phyloP scores from a whole-genome alignment of 345 rosid species.

The Arabis hirsuta region DNA sequence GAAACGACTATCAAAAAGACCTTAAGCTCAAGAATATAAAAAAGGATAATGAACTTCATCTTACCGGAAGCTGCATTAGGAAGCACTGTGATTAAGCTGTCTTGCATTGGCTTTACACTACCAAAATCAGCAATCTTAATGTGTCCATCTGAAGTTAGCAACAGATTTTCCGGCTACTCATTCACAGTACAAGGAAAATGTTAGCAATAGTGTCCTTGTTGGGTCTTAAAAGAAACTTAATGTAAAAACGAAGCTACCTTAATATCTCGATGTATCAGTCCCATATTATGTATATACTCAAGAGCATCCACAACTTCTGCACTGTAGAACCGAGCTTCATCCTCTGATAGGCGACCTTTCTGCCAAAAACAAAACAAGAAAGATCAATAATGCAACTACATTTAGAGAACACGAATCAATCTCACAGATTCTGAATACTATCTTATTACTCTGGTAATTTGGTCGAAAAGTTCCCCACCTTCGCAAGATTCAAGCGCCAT shows the following conservation, averaged over 20 bases:
- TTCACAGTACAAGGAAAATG: conserved; percentile 33
- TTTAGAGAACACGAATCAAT: conserved; percentile 1
- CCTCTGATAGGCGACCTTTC: conserved; percentile 84
- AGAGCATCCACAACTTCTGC: conserved; percentile 97
- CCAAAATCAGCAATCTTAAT: conserved; percentile 98
- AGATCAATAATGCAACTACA: conserved; percentile 15
- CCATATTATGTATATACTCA: conserved; percentile 89
- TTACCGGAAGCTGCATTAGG: conserved; percentile 95
- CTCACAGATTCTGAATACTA: conserved; percentile 6
- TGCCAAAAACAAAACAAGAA: conserved; percentile 35
- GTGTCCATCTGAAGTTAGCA: conserved; percentile 80
- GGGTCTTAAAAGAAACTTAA: conserved; percentile 18
- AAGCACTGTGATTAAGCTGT: conserved; percentile 83
- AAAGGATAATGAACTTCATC: not conserved
- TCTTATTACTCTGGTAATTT: conserved; percentile 96
- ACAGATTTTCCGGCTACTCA: conserved; percentile 94
- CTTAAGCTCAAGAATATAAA: conserved; percentile 12
- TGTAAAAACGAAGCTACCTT: conserved; percentile 57
- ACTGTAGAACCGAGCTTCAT: conserved; percentile 89
- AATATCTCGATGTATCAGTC: conserved; percentile 96
- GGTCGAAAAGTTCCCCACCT: conserved; percentile 98
- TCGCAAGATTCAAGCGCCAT: conserved; percentile 99
- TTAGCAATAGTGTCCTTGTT: conserved; percentile 19
- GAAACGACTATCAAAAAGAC: not conserved
- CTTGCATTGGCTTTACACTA: conserved; percentile 98